Percentiles rank a stretch among this genome's conserved stretches.
Conservation (phyloP, 1,284 basidiomycete genomes). For the Tylopilus sp. region DNA sequence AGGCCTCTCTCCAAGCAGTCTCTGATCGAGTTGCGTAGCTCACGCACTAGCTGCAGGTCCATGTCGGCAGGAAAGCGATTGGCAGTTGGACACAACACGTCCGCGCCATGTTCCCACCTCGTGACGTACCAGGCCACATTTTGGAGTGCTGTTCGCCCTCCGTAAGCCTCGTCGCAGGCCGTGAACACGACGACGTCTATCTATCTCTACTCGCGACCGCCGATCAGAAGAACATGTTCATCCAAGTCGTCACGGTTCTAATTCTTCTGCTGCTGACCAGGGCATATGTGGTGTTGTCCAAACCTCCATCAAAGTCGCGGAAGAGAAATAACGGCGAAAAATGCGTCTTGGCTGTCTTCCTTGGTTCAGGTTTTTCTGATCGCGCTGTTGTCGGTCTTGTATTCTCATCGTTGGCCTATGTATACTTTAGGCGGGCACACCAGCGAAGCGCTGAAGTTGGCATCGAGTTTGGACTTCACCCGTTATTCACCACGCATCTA, state of each 20-base stretch:
- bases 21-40: conserved; percentile 50
- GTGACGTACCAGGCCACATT: too few relatives aligned
- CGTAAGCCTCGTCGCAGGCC: neutral
- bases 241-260: conserved; percentile 11
- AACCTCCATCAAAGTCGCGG: conserved; percentile 9
- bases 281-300: conserved; percentile 18
- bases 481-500: conserved; percentile 81
- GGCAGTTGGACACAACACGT: conserved; percentile 2
- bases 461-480: conserved; percentile 72
- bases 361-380: conserved; percentile 51
- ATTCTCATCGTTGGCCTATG: conserved; percentile 4
- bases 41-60: conserved; percentile 38
- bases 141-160: neutral
- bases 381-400: neutral
- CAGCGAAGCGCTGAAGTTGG: conserved; percentile 76
- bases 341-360: conserved; percentile 50
- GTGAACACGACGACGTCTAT: neutral
- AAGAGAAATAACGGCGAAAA: conserved; percentile 22
- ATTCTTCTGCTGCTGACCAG: conserved; percentile 20
- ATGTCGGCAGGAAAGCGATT: conserved; percentile 14
- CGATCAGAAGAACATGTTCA: conserved; percentile 14
- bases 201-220: neutral
- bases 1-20: conserved; percentile 62
- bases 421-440: conserved; percentile 83
- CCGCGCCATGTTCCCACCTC: conserved; percentile 18